These are phyloP conservation scores for Geranium incanum DNA, from an alignment of 441 rosid genomes.

Conservation along the genomic window DNA sequence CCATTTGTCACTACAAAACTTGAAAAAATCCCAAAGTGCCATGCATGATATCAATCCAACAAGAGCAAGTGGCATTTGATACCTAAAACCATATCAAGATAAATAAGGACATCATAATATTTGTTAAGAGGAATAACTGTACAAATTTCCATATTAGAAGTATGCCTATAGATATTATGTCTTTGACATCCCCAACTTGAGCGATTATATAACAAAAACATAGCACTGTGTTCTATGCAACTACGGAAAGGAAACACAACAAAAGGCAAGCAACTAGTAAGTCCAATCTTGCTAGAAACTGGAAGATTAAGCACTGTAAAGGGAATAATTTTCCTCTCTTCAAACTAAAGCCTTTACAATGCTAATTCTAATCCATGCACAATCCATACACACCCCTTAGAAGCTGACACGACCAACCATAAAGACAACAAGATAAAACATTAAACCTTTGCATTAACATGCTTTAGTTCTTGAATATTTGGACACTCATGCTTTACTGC, in stretches of 20 bases:
- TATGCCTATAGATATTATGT: not conserved
- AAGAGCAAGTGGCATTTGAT: slow-evolving; percentile 87
- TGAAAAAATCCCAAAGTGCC: slow-evolving; percentile 83
- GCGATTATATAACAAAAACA: not conserved
- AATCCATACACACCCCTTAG: not conserved
- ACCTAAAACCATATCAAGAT: slow-evolving; percentile 34
- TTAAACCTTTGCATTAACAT: not conserved
- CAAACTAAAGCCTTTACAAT: not conserved
- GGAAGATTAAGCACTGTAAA: not conserved
- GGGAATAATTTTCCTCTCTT: not conserved
- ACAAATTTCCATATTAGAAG: not conserved
- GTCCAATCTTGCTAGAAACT: not conserved
- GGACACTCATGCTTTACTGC: not conserved
- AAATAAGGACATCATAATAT: not conserved
- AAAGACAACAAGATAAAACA: not conserved
- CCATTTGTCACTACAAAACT: slow-evolving; percentile 59
- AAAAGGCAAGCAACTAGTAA: not conserved
- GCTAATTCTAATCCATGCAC: not conserved
- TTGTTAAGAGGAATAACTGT: not conserved
- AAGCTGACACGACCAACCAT: not conserved
- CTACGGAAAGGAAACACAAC: not conserved
- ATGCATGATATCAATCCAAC: slow-evolving; percentile 69
- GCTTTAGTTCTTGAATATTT: not conserved
- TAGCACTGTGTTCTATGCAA: not conserved
- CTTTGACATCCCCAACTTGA: not conserved